Evolutionary conservation across 1,139 yeast species (phyloP).

Genomic region (Kluyveromyces marxianus): DNA sequence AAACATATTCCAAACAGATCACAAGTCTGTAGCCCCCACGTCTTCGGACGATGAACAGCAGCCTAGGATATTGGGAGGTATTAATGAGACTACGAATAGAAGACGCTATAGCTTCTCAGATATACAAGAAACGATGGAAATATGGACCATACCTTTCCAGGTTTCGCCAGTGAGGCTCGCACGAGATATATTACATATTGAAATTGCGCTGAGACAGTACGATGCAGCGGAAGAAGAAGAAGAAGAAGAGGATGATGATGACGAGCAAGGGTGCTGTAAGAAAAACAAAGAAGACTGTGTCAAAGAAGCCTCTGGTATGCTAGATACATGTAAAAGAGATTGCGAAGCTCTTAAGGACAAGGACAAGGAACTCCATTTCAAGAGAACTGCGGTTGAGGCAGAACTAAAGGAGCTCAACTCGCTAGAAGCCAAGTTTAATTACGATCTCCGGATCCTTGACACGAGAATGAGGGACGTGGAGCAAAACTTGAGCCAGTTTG

Average conservation of each 20-base stretch:
- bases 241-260: background rate
- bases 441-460: slow-evolving; percentile 67
- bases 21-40: slow-evolving; percentile 27
- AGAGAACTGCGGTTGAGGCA: slow-evolving; percentile 12
- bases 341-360: slow-evolving; percentile 10
- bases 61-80: too few relatives aligned
- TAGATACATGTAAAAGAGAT: background rate
- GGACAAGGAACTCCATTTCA: slow-evolving; percentile 33
- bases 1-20: slow-evolving; percentile 28
- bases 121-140: slow-evolving; percentile 35
- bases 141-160: slow-evolving; percentile 31
- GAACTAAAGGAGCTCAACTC: slow-evolving; percentile 60
- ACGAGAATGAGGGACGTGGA: slow-evolving; percentile 78
- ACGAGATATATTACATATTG: slow-evolving; percentile 23
- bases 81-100: slow-evolving; percentile 1
- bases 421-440: slow-evolving; percentile 66
- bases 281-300: background rate
- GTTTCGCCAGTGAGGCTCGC: slow-evolving; percentile 28
- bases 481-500: slow-evolving; percentile 52
- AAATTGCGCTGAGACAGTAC: slow-evolving; percentile 11
- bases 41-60: background rate
- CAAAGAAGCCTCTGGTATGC: background rate
- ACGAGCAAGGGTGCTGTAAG: background rate
- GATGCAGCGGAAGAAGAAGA: slow-evolving; percentile 2
- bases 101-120: slow-evolving; percentile 40